phyloP scores from a whole-genome alignment of 202 grass and related monocot species.

The Zizania palustris region DNA sequence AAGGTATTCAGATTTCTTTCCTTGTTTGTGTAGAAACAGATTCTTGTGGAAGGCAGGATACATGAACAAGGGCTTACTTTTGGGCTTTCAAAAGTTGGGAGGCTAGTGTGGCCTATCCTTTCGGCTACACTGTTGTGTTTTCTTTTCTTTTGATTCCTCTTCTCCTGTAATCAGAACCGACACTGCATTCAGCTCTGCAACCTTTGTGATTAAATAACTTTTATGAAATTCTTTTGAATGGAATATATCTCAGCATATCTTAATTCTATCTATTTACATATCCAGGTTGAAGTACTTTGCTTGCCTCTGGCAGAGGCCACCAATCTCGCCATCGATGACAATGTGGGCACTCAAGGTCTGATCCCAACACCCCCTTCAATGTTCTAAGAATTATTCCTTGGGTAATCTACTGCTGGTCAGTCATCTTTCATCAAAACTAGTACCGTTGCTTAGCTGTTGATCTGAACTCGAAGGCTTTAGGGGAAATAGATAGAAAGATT shows the following conservation, averaged over 20 bases:
- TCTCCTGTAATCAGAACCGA: constrained; percentile 57
- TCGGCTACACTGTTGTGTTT: constrained; percentile 50
- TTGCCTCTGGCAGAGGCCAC: constrained; percentile 52
- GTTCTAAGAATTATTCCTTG: constrained; percentile 55
- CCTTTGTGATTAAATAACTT: constrained; percentile 62
- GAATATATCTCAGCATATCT: constrained; percentile 62
- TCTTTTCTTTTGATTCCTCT: constrained; percentile 54
- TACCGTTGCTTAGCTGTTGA: constrained; percentile 27
- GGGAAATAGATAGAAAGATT: not conserved
- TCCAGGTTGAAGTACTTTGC: constrained; percentile 58
- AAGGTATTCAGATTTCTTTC: constrained; percentile 59
- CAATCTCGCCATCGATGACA: constrained; percentile 47
- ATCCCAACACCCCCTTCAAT: constrained; percentile 59
- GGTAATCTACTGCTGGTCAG: constrained; percentile 30
- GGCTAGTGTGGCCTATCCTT: constrained; percentile 59
- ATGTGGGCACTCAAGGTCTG: constrained; percentile 67
- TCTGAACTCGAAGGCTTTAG: constrained; percentile 22
- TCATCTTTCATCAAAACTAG: constrained; percentile 42
- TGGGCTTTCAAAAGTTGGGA: constrained; percentile 49
- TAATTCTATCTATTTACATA: constrained; percentile 48
- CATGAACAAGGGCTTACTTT: constrained; percentile 60
- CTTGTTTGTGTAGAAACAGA: constrained; percentile 39
- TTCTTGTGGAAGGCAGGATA: constrained; percentile 55
- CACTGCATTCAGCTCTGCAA: constrained; percentile 58
- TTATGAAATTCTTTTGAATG: constrained; percentile 43